phyloP scores from a whole-genome alignment of 1,139 yeast species.

The Scheffersomyces cryptocercus region DNA sequence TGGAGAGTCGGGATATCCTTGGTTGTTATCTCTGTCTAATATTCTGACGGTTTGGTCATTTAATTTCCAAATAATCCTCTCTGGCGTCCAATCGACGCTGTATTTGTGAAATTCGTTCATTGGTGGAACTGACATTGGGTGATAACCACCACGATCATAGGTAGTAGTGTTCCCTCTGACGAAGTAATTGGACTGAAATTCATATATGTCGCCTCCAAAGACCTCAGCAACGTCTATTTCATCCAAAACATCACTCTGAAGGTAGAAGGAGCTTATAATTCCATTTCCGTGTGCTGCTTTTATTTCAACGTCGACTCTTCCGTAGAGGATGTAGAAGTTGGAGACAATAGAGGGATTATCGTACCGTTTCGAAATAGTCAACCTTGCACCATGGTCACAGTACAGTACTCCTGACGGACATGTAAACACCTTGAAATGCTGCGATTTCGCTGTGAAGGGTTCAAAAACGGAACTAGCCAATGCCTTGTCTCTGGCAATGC shows the following conservation, averaged over 20 bases:
- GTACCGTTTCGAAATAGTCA: constrained; percentile 25
- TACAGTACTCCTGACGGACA: constrained; percentile 5
- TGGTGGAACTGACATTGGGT: constrained; percentile 23
- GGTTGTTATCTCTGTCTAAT: constrained; percentile 17
- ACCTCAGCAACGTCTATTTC: constrained; percentile 49
- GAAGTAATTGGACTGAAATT: constrained; percentile 45
- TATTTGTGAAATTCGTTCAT: constrained; percentile 26
- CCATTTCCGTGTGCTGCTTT: constrained; percentile 42
- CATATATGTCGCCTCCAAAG: constrained; percentile 38
- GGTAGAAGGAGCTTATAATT: constrained; percentile 44
- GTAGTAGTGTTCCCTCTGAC: constrained; percentile 45
- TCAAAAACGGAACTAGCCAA: constrained; percentile 17
- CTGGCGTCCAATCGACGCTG: constrained; percentile 42
- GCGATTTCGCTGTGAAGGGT: constrained; percentile 9
- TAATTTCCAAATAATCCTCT: constrained; percentile 31
- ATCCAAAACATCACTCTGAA: constrained; percentile 50
- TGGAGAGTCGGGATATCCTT: constrained; percentile 41
- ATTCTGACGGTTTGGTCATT: constrained; percentile 30
- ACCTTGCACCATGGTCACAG: constrained; percentile 46
- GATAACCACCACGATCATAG: constrained; percentile 43
- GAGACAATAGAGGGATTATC: constrained; percentile 44
- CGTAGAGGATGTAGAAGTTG: constrained; percentile 39
- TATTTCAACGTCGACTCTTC: constrained; percentile 42
- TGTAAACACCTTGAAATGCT: constrained; percentile 1
- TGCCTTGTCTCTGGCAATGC: constrained; percentile 26